Evolutionary conservation across 2,329 filamentous ascomycete genomes (phyloP), one percentile per base, ranked within the genome.

Genomic region (Aspergillus phoenicis): DNA sequence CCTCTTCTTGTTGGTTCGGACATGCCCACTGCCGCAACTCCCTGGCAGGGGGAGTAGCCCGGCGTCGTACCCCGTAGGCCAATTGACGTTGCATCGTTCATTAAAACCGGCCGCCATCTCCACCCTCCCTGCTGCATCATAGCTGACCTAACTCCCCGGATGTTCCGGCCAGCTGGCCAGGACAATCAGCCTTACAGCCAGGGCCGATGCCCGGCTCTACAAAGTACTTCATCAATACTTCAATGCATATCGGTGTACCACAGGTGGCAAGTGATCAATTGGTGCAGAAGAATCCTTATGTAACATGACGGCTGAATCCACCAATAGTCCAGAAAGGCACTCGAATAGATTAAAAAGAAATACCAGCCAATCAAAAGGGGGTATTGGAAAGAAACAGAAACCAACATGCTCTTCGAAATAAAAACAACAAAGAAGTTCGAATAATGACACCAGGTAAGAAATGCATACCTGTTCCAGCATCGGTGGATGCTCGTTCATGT

Each of bases 321-420:
- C 53, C 53, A 56, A 56, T 56, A 22, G 53, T 8, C 41, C 28
- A 55, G 17, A 22, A 47, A 6, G 39, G 20, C 41, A 47, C 17
- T 45, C 26, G 26, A 41, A 22, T 47, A 41, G 11, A 45, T 45
- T 47, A 56, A 36, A 28, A 56, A 43, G 10, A 53, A 60, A 60
- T 62, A 60, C 60, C 53, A 61, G 49, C 59, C 59, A 64, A 53
- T 60, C 52, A 36, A 57, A 60, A 56, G 57, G 64, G 33, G 64
- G 64, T 66, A 66, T 66, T 64, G 60, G 45, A 55, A 57, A 36
- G 33, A 36, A 56, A 24, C 20, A 58, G 26, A 48, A 54, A 61
- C n/a, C 15, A 59, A 59, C 30, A 39, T 59, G 22, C 38, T 41
- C 43, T 20, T 20, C n/a, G 13, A 59, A 15, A 30, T 26, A 33